Conservation (phyloP, 371 early-diverging fungal species). For the Batkoa obscura region DNA sequence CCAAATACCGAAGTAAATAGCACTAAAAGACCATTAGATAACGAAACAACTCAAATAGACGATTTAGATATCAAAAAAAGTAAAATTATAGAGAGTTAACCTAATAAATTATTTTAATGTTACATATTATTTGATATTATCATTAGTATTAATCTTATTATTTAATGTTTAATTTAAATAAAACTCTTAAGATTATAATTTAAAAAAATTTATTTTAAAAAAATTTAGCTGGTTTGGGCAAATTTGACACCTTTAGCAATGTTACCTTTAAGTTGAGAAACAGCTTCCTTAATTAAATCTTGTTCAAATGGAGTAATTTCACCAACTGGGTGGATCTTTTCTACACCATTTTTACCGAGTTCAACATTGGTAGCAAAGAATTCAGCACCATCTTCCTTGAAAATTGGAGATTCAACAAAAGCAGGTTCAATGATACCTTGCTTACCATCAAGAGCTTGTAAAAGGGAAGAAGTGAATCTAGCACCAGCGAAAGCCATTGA, state of each 20-base stretch:
- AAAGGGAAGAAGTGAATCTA: conserved; percentile 80
- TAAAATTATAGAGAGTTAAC: too few relatives aligned
- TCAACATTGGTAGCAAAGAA: conserved; percentile 94
- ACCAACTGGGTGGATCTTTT: conserved; percentile 79
- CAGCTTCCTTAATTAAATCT: conserved; percentile 64
- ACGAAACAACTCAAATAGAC: too few relatives aligned
- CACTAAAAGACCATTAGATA: too few relatives aligned
- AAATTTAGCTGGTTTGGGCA: too few relatives aligned
- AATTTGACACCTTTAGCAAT: conserved; percentile 66
- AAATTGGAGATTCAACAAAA: conserved; percentile 71
- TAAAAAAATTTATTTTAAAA: too few relatives aligned
- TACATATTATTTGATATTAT: too few relatives aligned
- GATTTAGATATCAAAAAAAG: too few relatives aligned
- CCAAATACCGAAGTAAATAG: too few relatives aligned
- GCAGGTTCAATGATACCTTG: conserved; percentile 84
- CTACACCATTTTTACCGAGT: conserved; percentile 79
- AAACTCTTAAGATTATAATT: too few relatives aligned
- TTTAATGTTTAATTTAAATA: too few relatives aligned
- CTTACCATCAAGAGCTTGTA: conserved; percentile 78
- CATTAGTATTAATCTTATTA: too few relatives aligned
- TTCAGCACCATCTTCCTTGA: conserved; percentile 51
- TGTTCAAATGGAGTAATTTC: conserved; percentile 75
- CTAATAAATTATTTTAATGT: too few relatives aligned
- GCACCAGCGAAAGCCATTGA: conserved; percentile 98
- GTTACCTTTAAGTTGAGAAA: conserved; percentile 88